These are phyloP conservation scores for Medicago ruthenica DNA, from an alignment of 306 rosid species.

Conservation along the genomic window DNA sequence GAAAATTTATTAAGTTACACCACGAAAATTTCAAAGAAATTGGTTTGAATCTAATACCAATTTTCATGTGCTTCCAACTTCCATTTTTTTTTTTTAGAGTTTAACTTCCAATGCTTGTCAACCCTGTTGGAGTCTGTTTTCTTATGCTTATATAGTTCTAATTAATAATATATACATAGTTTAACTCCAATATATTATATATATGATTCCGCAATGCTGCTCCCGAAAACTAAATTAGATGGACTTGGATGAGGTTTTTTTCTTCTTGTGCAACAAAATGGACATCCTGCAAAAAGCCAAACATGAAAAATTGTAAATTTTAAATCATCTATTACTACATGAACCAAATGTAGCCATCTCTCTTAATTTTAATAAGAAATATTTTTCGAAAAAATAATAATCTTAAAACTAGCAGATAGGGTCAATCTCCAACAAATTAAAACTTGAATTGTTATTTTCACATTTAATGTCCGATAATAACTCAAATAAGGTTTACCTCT, in stretches of 20 bases:
- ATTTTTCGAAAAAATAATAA: too few species aligned
- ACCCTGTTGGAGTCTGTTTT: too few species aligned
- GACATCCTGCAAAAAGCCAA: constrained; percentile 42
- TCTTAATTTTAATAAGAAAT: too few species aligned
- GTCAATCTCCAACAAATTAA: too few species aligned
- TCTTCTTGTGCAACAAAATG: not conserved
- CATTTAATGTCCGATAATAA: too few species aligned
- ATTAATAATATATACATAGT: not conserved
- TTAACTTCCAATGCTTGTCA: too few species aligned
- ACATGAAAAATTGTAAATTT: not conserved
- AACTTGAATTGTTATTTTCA: too few species aligned
- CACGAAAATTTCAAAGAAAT: constrained; percentile 13
- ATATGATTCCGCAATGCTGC: constrained; percentile 27
- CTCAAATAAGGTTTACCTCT: too few species aligned
- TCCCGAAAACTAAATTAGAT: constrained; percentile 22
- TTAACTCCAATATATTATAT: not conserved
- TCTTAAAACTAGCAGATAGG: too few species aligned
- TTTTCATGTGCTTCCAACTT: not conserved
- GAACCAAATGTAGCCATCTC: too few species aligned
- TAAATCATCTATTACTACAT: too few species aligned
- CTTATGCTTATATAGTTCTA: not conserved
- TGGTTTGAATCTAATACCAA: constrained; percentile 15
- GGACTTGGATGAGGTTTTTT: not conserved
- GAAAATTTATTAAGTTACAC: constrained; percentile 23
- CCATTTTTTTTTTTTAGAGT: not conserved